Conservation (phyloP, 805 yeast genomes). For the Cyberlindnera subsufficiens region DNA sequence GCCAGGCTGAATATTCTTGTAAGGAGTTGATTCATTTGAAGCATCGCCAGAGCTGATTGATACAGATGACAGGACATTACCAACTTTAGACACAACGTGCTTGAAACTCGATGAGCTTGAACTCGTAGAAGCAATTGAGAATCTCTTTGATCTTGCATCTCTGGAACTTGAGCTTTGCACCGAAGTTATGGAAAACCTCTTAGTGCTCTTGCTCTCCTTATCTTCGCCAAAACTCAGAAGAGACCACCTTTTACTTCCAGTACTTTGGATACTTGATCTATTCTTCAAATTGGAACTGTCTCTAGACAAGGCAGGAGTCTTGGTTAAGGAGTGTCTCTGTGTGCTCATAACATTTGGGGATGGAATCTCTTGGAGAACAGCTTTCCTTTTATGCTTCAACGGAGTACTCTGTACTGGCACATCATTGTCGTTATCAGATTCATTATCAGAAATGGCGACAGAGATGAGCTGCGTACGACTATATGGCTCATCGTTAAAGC, state of each 20-base stretch:
- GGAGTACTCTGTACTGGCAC: conserved; percentile 3
- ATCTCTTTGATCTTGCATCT: conserved; percentile 14
- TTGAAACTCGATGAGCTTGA: conserved; percentile 19
- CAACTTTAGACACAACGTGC: conserved; percentile 18
- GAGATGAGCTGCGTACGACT: conserved; percentile 15
- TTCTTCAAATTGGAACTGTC: conserved; percentile 20
- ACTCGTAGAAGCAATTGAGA: conserved; percentile 15
- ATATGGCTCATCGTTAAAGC: conserved; percentile 17
- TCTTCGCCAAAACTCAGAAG: conserved; percentile 20
- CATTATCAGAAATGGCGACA: conserved; percentile 22
- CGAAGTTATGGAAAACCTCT: conserved; percentile 21
- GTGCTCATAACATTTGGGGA: conserved; percentile 10
- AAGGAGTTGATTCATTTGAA: conserved; percentile 18
- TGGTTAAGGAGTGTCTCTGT: conserved; percentile 13
- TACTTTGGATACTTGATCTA: conserved; percentile 15
- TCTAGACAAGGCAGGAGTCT: conserved; percentile 15
- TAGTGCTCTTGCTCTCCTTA: conserved; percentile 13
- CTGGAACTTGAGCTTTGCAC: conserved; percentile 13
- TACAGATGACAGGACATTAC: conserved; percentile 20
- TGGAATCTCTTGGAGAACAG: conserved; percentile 16
- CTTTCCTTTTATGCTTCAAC: conserved; percentile 9
- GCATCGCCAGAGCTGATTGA: conserved; percentile 17
- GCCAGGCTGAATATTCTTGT: conserved; percentile 17
- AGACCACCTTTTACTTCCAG: conserved; percentile 25
- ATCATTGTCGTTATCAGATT: conserved; percentile 8